A percentile compares a stretch with the other conserved stretches of the same genome.
Evolutionary conservation across 2,329 filamentous ascomycete species (phyloP).

Genomic region (Aspergillus sp.): DNA sequence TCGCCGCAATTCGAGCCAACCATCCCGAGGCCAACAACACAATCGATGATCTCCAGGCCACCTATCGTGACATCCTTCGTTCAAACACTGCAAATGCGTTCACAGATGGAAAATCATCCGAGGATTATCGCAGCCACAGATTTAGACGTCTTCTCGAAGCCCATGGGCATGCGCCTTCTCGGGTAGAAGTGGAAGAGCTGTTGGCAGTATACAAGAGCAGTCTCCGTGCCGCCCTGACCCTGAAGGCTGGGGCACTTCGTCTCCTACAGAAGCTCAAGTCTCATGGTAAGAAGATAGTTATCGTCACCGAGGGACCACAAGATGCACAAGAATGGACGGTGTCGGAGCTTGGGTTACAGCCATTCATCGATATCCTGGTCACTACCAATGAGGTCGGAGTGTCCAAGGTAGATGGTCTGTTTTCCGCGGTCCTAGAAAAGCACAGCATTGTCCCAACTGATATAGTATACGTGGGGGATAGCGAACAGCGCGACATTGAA

Average conservation of each 20-base stretch:
- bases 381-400: constrained; percentile 37
- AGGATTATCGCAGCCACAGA: constrained; percentile 47
- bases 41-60: constrained; percentile 14
- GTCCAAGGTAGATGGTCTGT: constrained; percentile 38
- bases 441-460: constrained; percentile 22
- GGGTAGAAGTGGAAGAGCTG: constrained; percentile 16
- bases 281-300: constrained; percentile 42
- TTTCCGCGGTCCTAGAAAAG: constrained; percentile 26
- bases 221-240: constrained; percentile 26
- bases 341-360: constrained; percentile 30
- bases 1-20: constrained; percentile 32
- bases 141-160: constrained; percentile 38
- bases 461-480: constrained; percentile 35
- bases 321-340: constrained; percentile 52
- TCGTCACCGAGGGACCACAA: constrained; percentile 53
- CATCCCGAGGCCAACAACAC: constrained; percentile 10
- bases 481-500: constrained; percentile 28
- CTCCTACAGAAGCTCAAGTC: constrained; percentile 39
- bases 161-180: not conserved
- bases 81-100: constrained; percentile 45
- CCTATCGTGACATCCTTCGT: constrained; percentile 40
- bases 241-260: constrained; percentile 42
- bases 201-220: constrained; percentile 18
- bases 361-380: constrained; percentile 33
- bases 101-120: constrained; percentile 47